A percentile compares a stretch with the other conserved stretches of the same genome.
phyloP scores from a whole-genome alignment of 108 stramenopile species.

The Cylindrotheca closterium region DNA sequence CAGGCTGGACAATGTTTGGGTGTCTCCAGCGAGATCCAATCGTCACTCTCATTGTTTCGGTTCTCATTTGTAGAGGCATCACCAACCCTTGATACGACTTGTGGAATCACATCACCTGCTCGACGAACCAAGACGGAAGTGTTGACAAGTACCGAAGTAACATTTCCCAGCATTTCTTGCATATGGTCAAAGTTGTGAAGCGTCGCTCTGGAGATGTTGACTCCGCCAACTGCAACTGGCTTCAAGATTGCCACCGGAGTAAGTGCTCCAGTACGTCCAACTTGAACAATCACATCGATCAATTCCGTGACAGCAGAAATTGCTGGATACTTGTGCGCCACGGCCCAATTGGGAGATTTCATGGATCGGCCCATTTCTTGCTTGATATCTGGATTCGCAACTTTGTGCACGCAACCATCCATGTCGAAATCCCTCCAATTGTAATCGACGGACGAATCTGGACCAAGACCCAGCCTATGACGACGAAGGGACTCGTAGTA shows the following conservation, averaged over 20 bases:
- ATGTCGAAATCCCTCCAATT: conserved; percentile 71
- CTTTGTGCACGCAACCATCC: conserved; percentile 95
- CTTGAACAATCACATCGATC: conserved; percentile 69
- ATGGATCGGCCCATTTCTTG: conserved; percentile 62
- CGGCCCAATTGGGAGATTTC: conserved; percentile 88
- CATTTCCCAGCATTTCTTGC: conserved; percentile 61
- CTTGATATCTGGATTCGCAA: conserved; percentile 48
- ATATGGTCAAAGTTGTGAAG: conserved; percentile 89
- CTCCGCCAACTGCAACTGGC: conserved; percentile 86
- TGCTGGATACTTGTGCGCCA: conserved; percentile 91
- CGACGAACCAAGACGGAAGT: conserved; percentile 70
- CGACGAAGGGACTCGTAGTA: conserved; percentile 51
- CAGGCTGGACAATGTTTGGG: conserved; percentile 76
- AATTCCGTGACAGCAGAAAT: conserved; percentile 63
- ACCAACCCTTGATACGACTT: conserved; percentile 60
- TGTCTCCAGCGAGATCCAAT: conserved; percentile 53
- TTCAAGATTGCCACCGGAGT: conserved; percentile 92
- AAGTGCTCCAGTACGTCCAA: conserved; percentile 90
- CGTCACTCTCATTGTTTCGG: conserved; percentile 7
- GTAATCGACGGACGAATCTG: conserved; percentile 26
- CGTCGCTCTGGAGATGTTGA: conserved; percentile 81
- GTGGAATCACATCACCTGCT: conserved; percentile 92
- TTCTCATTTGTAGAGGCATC: not conserved
- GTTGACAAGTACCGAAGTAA: conserved; percentile 4
- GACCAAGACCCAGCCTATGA: conserved; percentile 13